Conservation (phyloP, 345 rosid species). For the Pistacia atlantica region DNA sequence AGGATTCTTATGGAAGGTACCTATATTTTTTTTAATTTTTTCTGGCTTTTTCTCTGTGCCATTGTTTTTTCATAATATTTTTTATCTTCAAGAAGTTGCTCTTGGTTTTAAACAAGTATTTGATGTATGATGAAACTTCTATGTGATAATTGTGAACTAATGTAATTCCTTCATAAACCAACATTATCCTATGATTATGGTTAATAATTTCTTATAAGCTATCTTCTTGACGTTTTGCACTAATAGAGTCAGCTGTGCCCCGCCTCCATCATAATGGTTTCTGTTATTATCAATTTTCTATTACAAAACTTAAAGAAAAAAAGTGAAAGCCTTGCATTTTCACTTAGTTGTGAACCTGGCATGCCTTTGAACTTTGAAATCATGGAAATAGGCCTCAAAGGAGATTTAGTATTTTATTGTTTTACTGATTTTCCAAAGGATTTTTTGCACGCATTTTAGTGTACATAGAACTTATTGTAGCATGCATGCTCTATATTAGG, state of each 20-base stretch:
- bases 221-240: neutral
- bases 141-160: neutral
- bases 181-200: neutral
- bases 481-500: neutral
- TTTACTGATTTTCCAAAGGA: neutral
- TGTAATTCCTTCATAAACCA: neutral
- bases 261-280: neutral
- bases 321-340: neutral
- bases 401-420: neutral
- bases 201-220: neutral
- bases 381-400: neutral
- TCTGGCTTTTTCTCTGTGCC: neutral
- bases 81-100: neutral
- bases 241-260: neutral
- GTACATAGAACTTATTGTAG: neutral
- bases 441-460: neutral
- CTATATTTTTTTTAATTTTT: neutral
- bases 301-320: neutral
- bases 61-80: neutral
- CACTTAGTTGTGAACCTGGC: neutral
- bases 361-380: neutral
- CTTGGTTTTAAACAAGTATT: neutral
- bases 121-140: neutral
- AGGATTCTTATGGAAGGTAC: slow-evolving; percentile 31
- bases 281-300: neutral